Evolutionary conservation across 257 asterid species (phyloP), one percentile per base, ranked within the genome.

Genomic region (Solanum bulbocastanum): DNA sequence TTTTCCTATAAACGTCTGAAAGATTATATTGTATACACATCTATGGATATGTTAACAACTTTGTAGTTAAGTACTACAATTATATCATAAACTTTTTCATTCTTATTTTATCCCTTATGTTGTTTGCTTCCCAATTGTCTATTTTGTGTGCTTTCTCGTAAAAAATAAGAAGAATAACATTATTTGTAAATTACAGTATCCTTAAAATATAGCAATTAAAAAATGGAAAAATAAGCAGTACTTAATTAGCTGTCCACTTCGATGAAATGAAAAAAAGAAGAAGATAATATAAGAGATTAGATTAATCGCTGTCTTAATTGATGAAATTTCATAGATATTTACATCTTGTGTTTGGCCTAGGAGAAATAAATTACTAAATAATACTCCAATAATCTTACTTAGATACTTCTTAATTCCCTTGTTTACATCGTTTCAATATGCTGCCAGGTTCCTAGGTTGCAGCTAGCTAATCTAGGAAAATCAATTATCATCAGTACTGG

Each of bases 251-350:
- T 36, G 52, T 36, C 52, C 36, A 40, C 22, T n/a, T 76, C 12
- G 83, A 40, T 76, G 83, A 76, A 39, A n/a, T 76, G 58, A 20
- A 75, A 49, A 2, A 15, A 49, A 13, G 0, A 6, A 49, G 1
- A 33, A 16, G 30, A 36, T 20, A 22, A 74, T 36, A 22, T 14
- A 42, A 39, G 58, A 76, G 32, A 74, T 74, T 73, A 23, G 0
- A 75, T 75, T 37, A 23, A 76, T 39, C 1, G 12, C 39, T n/a
- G 4, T 42, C 37, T 42, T 78, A 25, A 78, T 42, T 78, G 37
- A 42, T 25, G 84, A 78, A 78, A 78, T 76, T n/a, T 60, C 90
- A 83, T 90, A 44, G 86, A 83, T n/a, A 42, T 72, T 90, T 83
- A 86, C 89, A 62, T 35, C 71, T 15, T 46, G 66, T 65, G 7